Evolutionary conservation across 139 green algal genomes (phyloP).

Genomic region (Mychonastes homosphaera): DNA sequence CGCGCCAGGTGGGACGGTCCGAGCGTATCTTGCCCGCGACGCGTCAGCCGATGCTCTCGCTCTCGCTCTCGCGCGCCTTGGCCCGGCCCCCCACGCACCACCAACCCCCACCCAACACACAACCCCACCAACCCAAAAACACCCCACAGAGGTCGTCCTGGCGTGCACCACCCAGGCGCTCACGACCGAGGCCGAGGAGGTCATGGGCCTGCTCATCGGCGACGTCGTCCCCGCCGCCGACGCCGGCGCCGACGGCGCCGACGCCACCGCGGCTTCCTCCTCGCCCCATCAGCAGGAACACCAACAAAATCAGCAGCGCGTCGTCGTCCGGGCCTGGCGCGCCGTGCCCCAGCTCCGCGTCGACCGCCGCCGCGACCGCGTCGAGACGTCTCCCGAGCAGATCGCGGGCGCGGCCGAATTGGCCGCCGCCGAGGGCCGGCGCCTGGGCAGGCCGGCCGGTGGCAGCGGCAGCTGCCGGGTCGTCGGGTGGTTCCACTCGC

Average conservation of each 20-base stretch:
- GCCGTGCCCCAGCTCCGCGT: not conserved
- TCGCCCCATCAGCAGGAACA: not conserved
- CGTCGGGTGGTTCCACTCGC: slow-evolving; percentile 76
- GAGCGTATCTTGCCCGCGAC: too few relatives aligned
- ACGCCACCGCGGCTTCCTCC: not conserved
- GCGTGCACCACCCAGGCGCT: slow-evolving; percentile 58
- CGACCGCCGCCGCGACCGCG: slow-evolving; percentile 46
- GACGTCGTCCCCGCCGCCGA: slow-evolving; percentile 34
- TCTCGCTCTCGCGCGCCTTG: too few relatives aligned
- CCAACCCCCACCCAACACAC: too few relatives aligned
- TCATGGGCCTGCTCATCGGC: slow-evolving; percentile 78
- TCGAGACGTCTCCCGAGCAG: slow-evolving; percentile 73
- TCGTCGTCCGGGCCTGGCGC: too few relatives aligned
- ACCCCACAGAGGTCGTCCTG: slow-evolving; percentile 65
- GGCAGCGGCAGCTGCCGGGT: slow-evolving; percentile 46
- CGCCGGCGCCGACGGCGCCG: too few relatives aligned
- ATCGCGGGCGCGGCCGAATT: slow-evolving; percentile 49
- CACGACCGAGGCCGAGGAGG: slow-evolving; percentile 67
- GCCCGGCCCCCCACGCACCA: too few relatives aligned
- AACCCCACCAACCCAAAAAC: too few relatives aligned
- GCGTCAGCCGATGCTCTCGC: too few relatives aligned
- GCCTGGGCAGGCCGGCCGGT: too few relatives aligned
- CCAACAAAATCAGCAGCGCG: not conserved
- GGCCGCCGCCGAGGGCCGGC: too few relatives aligned
- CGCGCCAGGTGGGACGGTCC: slow-evolving; percentile 8